These are phyloP conservation scores for Sclerotinia trifoliorum DNA, from an alignment of 2,329 filamentous ascomycete species.

Conservation along the genomic window DNA sequence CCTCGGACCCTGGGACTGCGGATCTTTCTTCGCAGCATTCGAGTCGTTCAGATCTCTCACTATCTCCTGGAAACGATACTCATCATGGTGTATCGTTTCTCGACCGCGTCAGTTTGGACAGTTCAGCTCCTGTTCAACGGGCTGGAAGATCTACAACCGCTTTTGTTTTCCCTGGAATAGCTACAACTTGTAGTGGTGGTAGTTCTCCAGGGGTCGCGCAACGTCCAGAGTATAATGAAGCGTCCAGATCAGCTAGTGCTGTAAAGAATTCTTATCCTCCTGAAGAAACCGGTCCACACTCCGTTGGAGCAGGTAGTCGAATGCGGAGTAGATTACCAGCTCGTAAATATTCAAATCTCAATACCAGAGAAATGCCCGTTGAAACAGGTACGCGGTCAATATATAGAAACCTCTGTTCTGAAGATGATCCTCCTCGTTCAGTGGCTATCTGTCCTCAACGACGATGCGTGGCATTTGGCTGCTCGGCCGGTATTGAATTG, in stretches of 20 bases:
- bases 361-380: conserved; percentile 32
- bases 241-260: conserved; percentile 16
- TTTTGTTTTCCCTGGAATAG: conserved; percentile 34
- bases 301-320: conserved; percentile 17
- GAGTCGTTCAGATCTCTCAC: background rate
- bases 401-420: conserved; percentile 54
- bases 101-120: conserved; percentile 33
- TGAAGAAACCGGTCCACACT: conserved; percentile 21
- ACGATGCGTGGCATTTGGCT: conserved; percentile 64
- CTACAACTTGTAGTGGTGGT: conserved; percentile 23
- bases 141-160: conserved; percentile 22
- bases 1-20: background rate
- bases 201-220: conserved; percentile 21
- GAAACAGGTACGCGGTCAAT: conserved; percentile 41
- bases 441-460: conserved; percentile 65
- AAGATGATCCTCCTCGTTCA: conserved; percentile 62
- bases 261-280: conserved; percentile 25
- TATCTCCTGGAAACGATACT: background rate
- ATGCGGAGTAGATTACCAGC: conserved; percentile 23
- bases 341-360: background rate
- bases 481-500: conserved; percentile 59
- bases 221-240: conserved; percentile 29
- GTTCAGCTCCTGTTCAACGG: conserved; percentile 26
- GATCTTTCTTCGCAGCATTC: background rate
- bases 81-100: conserved; percentile 28